phyloP scores from a whole-genome alignment of 768 basidiomycete species.

The Boletus barrowsii region DNA sequence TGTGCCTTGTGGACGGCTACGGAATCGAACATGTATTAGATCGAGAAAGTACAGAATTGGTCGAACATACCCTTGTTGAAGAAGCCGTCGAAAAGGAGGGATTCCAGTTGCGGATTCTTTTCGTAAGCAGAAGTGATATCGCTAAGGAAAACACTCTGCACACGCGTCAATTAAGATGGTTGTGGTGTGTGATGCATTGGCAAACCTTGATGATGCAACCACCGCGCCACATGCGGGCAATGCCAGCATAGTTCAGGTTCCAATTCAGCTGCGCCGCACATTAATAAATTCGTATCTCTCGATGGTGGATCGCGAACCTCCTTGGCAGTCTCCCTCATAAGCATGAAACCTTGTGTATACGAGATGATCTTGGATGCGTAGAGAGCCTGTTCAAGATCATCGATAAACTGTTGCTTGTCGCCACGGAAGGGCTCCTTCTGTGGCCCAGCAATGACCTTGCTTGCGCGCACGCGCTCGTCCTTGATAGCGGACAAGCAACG shows the following conservation, averaged over 20 bases:
- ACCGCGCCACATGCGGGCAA: constrained; percentile 99
- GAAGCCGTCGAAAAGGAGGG: constrained; percentile 93
- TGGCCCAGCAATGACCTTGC: constrained; percentile 87
- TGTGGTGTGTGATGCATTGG: constrained; percentile 7
- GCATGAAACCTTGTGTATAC: constrained; percentile 99
- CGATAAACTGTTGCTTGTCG: constrained; percentile 98
- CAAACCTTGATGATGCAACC: constrained; percentile 96
- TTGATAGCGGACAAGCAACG: constrained; percentile 97
- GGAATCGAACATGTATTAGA: background rate
- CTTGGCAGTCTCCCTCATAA: constrained; percentile 97
- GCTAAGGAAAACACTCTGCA: constrained; percentile 84
- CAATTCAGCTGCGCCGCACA: constrained; percentile 54
- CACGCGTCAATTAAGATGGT: constrained; percentile 4
- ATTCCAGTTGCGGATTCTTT: constrained; percentile 83
- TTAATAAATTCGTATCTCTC: constrained; percentile 4
- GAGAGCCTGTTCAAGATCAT: constrained; percentile 97
- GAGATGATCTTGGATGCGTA: constrained; percentile 99
- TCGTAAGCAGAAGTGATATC: constrained; percentile 90
- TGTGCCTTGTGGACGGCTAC: constrained; percentile 90
- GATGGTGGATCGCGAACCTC: constrained; percentile 49
- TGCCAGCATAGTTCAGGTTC: constrained; percentile 97
- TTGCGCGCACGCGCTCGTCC: constrained; percentile 90
- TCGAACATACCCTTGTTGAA: constrained; percentile 77
- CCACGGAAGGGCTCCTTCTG: constrained; percentile 92
- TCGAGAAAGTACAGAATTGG: background rate